Conservation (phyloP, 139 green algal species). For the Tetratostichococcus sp. region DNA sequence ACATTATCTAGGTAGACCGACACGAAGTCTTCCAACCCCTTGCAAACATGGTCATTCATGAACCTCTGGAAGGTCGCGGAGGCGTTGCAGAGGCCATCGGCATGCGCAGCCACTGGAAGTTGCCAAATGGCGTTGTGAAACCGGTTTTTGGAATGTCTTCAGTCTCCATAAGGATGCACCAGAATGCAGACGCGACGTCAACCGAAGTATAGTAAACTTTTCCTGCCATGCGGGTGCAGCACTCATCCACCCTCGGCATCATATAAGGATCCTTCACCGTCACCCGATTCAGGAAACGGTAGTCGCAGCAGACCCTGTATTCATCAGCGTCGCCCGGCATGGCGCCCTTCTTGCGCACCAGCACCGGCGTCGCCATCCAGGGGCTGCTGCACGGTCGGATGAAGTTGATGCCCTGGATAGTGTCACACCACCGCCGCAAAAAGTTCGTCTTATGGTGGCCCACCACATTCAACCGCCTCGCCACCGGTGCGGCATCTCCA, state of each 20-base stretch:
- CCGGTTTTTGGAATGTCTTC: background rate
- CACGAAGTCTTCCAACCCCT: background rate
- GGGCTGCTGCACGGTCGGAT: background rate
- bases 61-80: conserved; percentile 20
- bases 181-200: background rate
- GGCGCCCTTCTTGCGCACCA: too few relatives aligned
- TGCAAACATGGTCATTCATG: conserved; percentile 12
- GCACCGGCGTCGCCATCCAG: too few relatives aligned
- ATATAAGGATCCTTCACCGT: background rate
- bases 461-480: background rate
- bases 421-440: background rate
- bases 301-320: too few relatives aligned
- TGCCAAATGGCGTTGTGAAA: background rate
- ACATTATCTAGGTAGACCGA: conserved; percentile 27
- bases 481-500: background rate
- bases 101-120: background rate
- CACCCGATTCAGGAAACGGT: background rate
- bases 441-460: background rate
- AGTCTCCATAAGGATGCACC: background rate
- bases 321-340: too few relatives aligned
- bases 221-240: too few relatives aligned
- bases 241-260: too few relatives aligned
- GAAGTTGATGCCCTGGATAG: background rate
- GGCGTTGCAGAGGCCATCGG: conserved; percentile 6
- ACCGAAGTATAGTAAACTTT: background rate